Conservation (phyloP, 495 filamentous ascomycete genomes). For the Penicillium atrosanguineum region DNA sequence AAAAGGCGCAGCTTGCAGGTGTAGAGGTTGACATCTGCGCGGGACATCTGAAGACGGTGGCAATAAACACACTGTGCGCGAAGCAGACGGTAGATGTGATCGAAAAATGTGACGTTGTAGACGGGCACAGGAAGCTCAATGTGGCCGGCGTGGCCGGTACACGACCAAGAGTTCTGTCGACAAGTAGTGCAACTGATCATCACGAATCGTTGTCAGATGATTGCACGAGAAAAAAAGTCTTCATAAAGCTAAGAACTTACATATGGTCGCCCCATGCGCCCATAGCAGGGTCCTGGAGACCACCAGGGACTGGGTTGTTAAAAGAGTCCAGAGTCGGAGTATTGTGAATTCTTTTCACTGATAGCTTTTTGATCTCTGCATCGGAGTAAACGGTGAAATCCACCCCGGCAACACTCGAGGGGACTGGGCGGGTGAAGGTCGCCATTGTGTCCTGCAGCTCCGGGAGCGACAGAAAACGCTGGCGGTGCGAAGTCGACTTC, state of each 20-base stretch:
- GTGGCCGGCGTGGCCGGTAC: conserved; percentile 91
- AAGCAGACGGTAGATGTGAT: conserved; percentile 79
- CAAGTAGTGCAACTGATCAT: conserved; percentile 80
- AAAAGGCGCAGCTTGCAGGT: conserved; percentile 83
- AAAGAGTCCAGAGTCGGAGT: conserved; percentile 85
- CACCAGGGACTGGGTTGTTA: conserved; percentile 79
- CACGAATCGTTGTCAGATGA: conserved; percentile 20
- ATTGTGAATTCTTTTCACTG: conserved; percentile 89
- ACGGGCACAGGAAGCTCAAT: conserved; percentile 90
- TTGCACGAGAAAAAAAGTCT: neutral
- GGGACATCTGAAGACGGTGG: conserved; percentile 72
- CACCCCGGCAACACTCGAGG: conserved; percentile 80
- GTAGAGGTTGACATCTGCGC: conserved; percentile 69
- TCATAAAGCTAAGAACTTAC: conserved; percentile 49
- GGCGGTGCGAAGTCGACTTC: conserved; percentile 32
- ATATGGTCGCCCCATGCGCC: conserved; percentile 82
- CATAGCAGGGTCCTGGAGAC: conserved; percentile 88
- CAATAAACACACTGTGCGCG: conserved; percentile 89
- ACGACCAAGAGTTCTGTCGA: conserved; percentile 69
- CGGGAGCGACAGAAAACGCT: conserved; percentile 41
- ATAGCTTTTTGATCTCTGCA: conserved; percentile 81
- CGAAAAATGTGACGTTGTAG: conserved; percentile 92
- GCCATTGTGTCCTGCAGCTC: conserved; percentile 47
- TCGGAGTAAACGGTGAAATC: conserved; percentile 81
- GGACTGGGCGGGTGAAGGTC: conserved; percentile 88